Percentiles rank a stretch among this genome's conserved stretches.
Evolutionary conservation across 169 alveolate genomes (phyloP).

Genomic region (Plasmodium yoelii): DNA sequence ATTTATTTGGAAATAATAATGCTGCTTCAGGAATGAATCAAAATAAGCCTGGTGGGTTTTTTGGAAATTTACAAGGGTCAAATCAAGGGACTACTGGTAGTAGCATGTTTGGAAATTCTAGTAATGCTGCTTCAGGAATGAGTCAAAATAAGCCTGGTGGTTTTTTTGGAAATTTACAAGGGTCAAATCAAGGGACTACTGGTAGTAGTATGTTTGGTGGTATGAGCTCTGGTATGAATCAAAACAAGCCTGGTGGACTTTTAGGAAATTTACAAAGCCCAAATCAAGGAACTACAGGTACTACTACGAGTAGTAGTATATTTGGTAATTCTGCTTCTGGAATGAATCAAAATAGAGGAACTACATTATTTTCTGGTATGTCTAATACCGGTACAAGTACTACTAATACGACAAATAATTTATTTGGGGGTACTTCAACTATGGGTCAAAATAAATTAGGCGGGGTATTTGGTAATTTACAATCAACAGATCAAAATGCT

Average conservation of each 20-base stretch:
- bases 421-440: constrained; percentile 46
- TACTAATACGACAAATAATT: constrained; percentile 13
- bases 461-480: constrained; percentile 36
- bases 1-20: constrained; percentile 38
- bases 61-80: constrained; percentile 30
- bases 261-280: constrained; percentile 26
- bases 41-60: constrained; percentile 34
- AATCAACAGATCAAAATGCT: constrained; percentile 25
- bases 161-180: constrained; percentile 19
- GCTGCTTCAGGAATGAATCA: constrained; percentile 39
- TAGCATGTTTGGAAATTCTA: constrained; percentile 56
- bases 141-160: constrained; percentile 47
- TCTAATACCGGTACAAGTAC: constrained; percentile 14
- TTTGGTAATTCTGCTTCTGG: constrained; percentile 31
- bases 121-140: background rate
- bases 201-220: constrained; percentile 41
- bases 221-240: constrained; percentile 21
- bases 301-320: constrained; percentile 1
- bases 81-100: constrained; percentile 17
- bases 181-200: constrained; percentile 25
- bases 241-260: constrained; percentile 37
- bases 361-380: constrained; percentile 38
- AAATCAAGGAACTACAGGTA: constrained; percentile 16
- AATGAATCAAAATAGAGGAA: constrained; percentile 34
- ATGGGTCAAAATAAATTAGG: constrained; percentile 49